Conservation (phyloP, 805 yeast species). For the Torulaspora maleeae region DNA sequence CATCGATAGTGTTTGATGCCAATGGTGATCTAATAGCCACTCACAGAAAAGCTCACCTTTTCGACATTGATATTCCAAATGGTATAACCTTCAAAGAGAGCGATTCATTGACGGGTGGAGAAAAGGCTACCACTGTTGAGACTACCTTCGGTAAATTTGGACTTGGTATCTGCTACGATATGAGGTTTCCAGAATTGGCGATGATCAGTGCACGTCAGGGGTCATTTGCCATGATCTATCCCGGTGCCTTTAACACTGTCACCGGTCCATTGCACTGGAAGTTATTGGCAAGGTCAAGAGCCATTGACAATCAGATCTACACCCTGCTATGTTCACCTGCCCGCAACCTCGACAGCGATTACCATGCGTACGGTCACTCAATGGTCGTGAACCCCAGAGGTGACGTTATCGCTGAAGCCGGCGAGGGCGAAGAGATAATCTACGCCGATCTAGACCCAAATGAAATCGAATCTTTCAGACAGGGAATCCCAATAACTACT, state of each 20-base stretch:
- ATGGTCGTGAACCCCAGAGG: constrained; percentile 62
- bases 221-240: constrained; percentile 73
- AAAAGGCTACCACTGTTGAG: constrained; percentile 62
- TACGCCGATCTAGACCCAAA: constrained; percentile 70
- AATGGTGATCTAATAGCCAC: constrained; percentile 75
- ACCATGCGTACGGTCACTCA: constrained; percentile 66
- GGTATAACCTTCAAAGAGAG: constrained; percentile 87
- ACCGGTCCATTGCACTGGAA: constrained; percentile 87
- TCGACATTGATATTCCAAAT: constrained; percentile 88
- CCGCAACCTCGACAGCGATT: constrained; percentile 55
- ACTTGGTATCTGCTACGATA: constrained; percentile 79
- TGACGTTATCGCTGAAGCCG: constrained; percentile 62
- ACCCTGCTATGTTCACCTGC: constrained; percentile 86
- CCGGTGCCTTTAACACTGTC: constrained; percentile 80
- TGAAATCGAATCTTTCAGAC: constrained; percentile 51
- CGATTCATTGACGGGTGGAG: constrained; percentile 68
- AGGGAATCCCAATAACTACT: constrained; percentile 59
- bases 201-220: constrained; percentile 61
- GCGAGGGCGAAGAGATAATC: constrained; percentile 69
- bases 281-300: constrained; percentile 64
- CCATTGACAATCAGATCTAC: constrained; percentile 69
- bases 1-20: constrained; percentile 67
- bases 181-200: constrained; percentile 76
- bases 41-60: constrained; percentile 86
- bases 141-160: constrained; percentile 51